Percentiles rank a stretch among this genome's conserved stretches.
phyloP scores from a whole-genome alignment of 768 basidiomycete genomes.

The Gyrodon lividus region DNA sequence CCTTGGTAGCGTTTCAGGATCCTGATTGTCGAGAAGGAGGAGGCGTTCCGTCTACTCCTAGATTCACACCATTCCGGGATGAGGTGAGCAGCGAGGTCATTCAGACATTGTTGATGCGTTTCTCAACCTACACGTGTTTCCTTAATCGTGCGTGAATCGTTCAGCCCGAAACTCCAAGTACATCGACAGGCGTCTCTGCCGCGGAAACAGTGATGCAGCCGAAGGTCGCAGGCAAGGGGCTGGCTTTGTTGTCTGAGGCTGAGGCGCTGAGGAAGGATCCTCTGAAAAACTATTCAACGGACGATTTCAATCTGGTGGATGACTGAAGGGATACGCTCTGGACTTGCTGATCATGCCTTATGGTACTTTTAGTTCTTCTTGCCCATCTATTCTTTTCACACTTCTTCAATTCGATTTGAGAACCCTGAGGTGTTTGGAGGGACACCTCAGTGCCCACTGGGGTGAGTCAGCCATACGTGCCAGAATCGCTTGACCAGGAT shows the following conservation, averaged over 20 bases:
- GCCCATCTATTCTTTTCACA: slow-evolving; percentile 10
- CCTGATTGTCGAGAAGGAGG: slow-evolving; percentile 17
- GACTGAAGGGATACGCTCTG: slow-evolving; percentile 16
- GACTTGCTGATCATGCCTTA: neutral
- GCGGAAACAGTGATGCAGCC: slow-evolving; percentile 69
- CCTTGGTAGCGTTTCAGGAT: slow-evolving; percentile 43
- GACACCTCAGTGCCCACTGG: too few species aligned
- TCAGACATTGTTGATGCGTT: neutral
- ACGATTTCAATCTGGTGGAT: slow-evolving; percentile 20
- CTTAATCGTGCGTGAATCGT: slow-evolving; percentile 8
- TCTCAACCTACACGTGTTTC: slow-evolving; percentile 7
- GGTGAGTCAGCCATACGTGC: too few species aligned
- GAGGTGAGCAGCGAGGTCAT: slow-evolving; percentile 46
- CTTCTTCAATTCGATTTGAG: neutral
- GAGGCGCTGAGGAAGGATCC: slow-evolving; percentile 79
- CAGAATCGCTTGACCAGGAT: too few species aligned
- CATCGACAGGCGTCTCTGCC: slow-evolving; percentile 28
- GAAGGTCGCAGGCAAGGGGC: slow-evolving; percentile 47
- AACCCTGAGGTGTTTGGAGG: neutral
- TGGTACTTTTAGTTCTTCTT: slow-evolving; percentile 6
- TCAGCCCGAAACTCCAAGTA: slow-evolving; percentile 25
- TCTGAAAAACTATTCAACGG: slow-evolving; percentile 66
- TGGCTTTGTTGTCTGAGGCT: slow-evolving; percentile 56
- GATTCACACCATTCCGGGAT: slow-evolving; percentile 72
- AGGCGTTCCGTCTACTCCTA: slow-evolving; percentile 46